Base-by-base conservation (phyloP, 352 stramenopile genomes). In the Chrysophaeum taylorii region DNA sequence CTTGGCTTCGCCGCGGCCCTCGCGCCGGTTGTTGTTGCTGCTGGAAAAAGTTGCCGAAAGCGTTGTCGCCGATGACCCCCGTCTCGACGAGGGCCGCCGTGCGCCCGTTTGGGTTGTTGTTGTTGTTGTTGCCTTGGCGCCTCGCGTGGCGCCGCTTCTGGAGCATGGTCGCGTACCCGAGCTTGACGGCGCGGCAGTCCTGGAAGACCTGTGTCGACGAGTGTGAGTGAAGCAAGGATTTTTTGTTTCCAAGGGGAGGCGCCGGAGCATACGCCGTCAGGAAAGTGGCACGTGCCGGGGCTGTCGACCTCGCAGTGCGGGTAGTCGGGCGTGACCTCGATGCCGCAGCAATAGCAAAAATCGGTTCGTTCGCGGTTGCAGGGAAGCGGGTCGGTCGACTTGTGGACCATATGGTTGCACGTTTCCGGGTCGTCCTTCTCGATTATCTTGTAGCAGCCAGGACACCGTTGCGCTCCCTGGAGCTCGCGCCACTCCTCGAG, bases 401-500 rank as follows among this genome's bases (percentile, higher is more conserved):
- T 75, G 50, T 75, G 70, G 35, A 72, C 64, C 70, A 75, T 75
- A 43, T 75, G 70, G 62, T 75, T 71, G 45, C 70, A 75, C 33
- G 70, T 72, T 27, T 75, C 70, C 25, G 70, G 37, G 37, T 75
- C 70, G 37, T 75, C 70, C 50, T 75, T 75, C 35, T 75, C 70
- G 35, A 75, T 75, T 9, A 69, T 31, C 48, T 75, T 75, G 61
- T 21, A 62, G 27, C 70, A 75, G n/a, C 50, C 41, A 18, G 70
- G 70, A 57, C 70, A 75, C 25, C 25, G 60, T 36, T 71, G 66
- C n/a, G 70, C 70, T 5, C 70, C 70, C 33, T 57, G 31, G n/a
- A 43, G 38, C 39, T 72, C 60, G 38, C 60, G 60, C 70, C 70
- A 75, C 41, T 72, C 64, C 27, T 75, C 70, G 29, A 75, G 38